Evolutionary conservation across 441 rosid species (phyloP).

Genomic region (Croton laevigatus): DNA sequence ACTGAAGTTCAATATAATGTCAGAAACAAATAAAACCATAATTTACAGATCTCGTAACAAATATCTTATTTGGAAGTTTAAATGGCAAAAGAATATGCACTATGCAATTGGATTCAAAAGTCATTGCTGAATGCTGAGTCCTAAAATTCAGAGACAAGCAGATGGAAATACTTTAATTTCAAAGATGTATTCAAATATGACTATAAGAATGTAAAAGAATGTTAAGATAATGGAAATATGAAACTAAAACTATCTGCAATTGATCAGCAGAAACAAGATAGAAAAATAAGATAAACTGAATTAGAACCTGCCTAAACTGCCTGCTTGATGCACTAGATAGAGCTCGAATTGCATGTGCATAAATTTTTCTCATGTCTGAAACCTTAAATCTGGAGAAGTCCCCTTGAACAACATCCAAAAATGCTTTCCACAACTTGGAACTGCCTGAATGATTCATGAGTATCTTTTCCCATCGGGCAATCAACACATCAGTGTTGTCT

Average conservation of each 20-base stretch:
- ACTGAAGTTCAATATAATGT: background rate
- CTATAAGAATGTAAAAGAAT: background rate
- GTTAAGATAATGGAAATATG: background rate
- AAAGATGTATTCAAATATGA: background rate
- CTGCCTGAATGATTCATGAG: slow-evolving; percentile 68
- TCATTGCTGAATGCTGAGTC: background rate
- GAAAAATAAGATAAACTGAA: slow-evolving; percentile 27
- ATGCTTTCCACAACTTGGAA: slow-evolving; percentile 81
- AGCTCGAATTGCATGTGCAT: slow-evolving; percentile 87
- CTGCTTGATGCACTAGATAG: slow-evolving; percentile 66
- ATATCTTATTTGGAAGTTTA: slow-evolving; percentile 5
- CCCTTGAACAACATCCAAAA: slow-evolving; percentile 69
- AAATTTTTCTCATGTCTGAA: slow-evolving; percentile 83
- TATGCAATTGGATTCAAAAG: background rate
- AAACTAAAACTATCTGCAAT: background rate
- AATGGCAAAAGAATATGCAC: background rate
- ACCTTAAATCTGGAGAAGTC: slow-evolving; percentile 96
- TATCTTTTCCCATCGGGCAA: slow-evolving; percentile 81
- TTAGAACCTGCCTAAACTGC: slow-evolving; percentile 98
- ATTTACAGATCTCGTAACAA: background rate
- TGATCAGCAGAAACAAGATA: slow-evolving; percentile 2
- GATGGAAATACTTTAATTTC: background rate
- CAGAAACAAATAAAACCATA: background rate
- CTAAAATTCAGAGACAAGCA: background rate
- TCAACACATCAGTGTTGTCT: slow-evolving; percentile 68